Base-by-base conservation (phyloP, 352 stramenopile genomes). In the Pythium scleroteichum region DNA sequence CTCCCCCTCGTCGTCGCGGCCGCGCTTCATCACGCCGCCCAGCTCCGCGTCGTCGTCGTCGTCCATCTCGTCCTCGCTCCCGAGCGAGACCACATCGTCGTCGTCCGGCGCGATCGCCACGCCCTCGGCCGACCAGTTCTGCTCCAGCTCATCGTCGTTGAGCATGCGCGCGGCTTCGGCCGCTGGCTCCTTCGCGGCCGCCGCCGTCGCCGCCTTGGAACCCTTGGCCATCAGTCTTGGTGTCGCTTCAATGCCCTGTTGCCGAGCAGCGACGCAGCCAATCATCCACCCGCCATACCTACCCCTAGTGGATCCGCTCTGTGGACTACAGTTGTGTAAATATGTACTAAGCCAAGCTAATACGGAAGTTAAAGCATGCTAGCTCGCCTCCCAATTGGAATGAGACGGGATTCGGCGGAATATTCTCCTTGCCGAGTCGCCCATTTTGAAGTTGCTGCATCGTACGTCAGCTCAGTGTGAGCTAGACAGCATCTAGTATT, bases 1-100 rank as follows among this genome's bases (percentile, higher is more conserved):
- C 24, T 68, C 64, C 10, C 52, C 45, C 14, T 62, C 53, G 5
- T 77, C 72, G 24, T 87, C 73, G n/a, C 62, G 56, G 1, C 58
- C 47, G 32, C 55, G 33, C 66, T 57, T 75, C 66, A 47, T 64
- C 50, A 53, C 82, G 68, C 53, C 64, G 10, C 62, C 75, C 29
- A 88, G 58, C 60, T 88, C 77, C 53, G 78, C 78, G 26, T 78
- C 73, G 49, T 94, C 84, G 48, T 94, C 84, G 48, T 90, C 76
- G 52, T 92, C 81, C 49, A 92, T 81, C 64, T 92, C 81, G 58
- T 94, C 85, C n/a, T 94, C 85, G 40, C 84, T 94, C 33, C 75
- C 73, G 16, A 76, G 70, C 10, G 82, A 89, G 20, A 92, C 47
- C 23, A 85, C 73, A 49, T 72, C 66, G 17, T 73, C 62, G 53